Percentiles rank a stretch among this genome's conserved stretches.
Conservation (phyloP, 2,329 filamentous ascomycete genomes). For the Botrytis galanthina region DNA sequence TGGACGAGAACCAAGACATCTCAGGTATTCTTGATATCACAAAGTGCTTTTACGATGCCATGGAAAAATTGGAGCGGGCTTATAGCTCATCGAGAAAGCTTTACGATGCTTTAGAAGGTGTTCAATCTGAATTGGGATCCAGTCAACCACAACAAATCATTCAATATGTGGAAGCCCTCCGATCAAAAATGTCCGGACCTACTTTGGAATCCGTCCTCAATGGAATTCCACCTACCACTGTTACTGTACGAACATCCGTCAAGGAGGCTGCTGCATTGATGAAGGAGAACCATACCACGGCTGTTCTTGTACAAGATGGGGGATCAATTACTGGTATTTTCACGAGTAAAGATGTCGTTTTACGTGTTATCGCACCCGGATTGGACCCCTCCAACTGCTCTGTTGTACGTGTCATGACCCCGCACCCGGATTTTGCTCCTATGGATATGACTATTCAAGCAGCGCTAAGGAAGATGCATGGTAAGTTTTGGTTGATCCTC, state of each 20-base stretch:
- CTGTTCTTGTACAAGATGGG: slow-evolving; percentile 92
- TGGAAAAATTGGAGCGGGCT: slow-evolving; percentile 98
- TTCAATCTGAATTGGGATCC: slow-evolving; percentile 92
- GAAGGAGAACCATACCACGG: slow-evolving; percentile 99
- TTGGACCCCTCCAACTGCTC: slow-evolving; percentile 93
- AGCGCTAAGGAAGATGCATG: slow-evolving; percentile 97
- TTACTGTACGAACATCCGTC: slow-evolving; percentile 92
- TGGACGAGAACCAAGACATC: slow-evolving; percentile 99
- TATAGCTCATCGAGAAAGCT: slow-evolving; percentile 98
- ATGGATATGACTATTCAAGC: slow-evolving; percentile 99
- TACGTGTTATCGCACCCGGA: slow-evolving; percentile 95
- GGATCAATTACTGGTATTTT: slow-evolving; percentile 98
- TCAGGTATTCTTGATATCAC: slow-evolving; percentile 97
- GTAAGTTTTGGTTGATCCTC: slow-evolving; percentile 51
- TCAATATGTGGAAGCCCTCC: slow-evolving; percentile 94
- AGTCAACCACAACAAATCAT: slow-evolving; percentile 98
- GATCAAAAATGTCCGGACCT: slow-evolving; percentile 95
- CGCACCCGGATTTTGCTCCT: slow-evolving; percentile 96
- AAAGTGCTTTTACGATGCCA: slow-evolving; percentile 99
- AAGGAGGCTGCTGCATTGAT: slow-evolving; percentile 93
- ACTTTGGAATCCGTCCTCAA: slow-evolving; percentile 93
- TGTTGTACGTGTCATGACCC: slow-evolving; percentile 98
- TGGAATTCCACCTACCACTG: slow-evolving; percentile 87
- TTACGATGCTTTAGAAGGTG: slow-evolving; percentile 95
- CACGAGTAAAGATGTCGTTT: slow-evolving; percentile 97